Conservation (phyloP, 1,284 basidiomycete genomes). For the Rhodofomes roseus region DNA sequence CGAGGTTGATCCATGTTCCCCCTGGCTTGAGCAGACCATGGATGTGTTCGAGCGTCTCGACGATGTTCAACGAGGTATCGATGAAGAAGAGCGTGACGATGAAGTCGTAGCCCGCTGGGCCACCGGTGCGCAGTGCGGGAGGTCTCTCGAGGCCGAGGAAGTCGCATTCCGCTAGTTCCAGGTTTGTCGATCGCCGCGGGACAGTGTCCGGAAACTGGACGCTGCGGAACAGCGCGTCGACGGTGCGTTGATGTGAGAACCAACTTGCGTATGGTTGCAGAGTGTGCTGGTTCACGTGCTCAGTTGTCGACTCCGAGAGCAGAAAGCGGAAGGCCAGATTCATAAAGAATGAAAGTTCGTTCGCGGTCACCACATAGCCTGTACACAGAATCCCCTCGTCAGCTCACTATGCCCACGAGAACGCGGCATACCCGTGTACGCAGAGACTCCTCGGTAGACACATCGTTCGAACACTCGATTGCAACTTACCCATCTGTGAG, state of each 20-base stretch:
- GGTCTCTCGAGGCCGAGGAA: slow-evolving; percentile 41
- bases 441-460: too few relatives aligned
- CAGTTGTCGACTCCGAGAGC: slow-evolving; percentile 43
- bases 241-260: slow-evolving; percentile 64
- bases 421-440: too few relatives aligned
- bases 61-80: slow-evolving; percentile 59
- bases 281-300: slow-evolving; percentile 39
- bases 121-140: background rate
- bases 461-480: background rate
- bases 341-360: slow-evolving; percentile 64
- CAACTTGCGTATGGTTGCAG: slow-evolving; percentile 60
- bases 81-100: slow-evolving; percentile 70
- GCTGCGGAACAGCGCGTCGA: slow-evolving; percentile 44
- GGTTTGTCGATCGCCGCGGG: slow-evolving; percentile 37
- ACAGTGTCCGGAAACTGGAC: slow-evolving; percentile 57
- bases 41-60: slow-evolving; percentile 51
- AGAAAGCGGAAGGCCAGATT: slow-evolving; percentile 55
- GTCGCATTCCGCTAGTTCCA: slow-evolving; percentile 48
- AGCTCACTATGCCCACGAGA: background rate
- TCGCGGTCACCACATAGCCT: slow-evolving; percentile 55
- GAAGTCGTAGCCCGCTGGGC: slow-evolving; percentile 43
- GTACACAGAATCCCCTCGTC: background rate
- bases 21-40: slow-evolving; percentile 49
- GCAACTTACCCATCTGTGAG: slow-evolving; percentile 45
- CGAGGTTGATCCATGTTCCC: slow-evolving; percentile 66